Percentiles rank a stretch among this genome's conserved stretches.
phyloP scores from a whole-genome alignment of 2,329 filamentous ascomycete species.

The Cercospora nicotianae region DNA sequence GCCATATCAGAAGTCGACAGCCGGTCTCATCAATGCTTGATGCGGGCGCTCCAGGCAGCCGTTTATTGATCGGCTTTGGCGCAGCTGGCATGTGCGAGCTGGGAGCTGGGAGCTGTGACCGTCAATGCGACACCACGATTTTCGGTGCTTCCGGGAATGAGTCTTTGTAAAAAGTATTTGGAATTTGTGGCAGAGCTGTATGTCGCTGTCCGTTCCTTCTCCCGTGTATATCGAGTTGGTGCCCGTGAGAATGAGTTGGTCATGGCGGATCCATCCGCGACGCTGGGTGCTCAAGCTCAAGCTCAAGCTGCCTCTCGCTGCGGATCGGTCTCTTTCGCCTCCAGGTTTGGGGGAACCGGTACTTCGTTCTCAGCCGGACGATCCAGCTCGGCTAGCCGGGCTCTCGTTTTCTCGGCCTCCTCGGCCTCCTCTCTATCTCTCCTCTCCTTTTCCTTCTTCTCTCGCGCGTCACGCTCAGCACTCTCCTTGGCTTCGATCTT shows the following conservation, averaged over 20 bases:
- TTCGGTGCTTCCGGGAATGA: neutral
- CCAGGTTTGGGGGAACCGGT: neutral
- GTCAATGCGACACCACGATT: neutral
- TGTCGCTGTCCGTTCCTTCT: neutral
- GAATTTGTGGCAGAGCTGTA: neutral
- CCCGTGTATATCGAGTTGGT: neutral
- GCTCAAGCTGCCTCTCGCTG: neutral
- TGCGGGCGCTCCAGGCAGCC: neutral
- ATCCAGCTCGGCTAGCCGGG: constrained; percentile 39
- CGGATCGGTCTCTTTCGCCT: neutral
- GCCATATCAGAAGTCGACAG: no score
- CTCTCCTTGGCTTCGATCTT: constrained; percentile 71
- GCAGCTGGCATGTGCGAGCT: neutral
- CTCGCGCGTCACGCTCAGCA: constrained; percentile 57
- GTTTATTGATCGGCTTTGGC: neutral
- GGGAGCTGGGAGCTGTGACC: neutral
- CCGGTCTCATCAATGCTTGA: neutral
- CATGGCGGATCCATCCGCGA: neutral
- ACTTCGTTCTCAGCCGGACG: neutral
- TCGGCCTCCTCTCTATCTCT: constrained; percentile 57
- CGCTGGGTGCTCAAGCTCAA: neutral
- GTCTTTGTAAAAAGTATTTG: neutral
- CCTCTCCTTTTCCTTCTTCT: constrained; percentile 39
- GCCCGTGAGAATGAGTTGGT: neutral
- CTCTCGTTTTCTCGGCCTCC: constrained; percentile 46